phyloP scores from a whole-genome alignment of 768 basidiomycete species.

The Boletus insuetus region DNA sequence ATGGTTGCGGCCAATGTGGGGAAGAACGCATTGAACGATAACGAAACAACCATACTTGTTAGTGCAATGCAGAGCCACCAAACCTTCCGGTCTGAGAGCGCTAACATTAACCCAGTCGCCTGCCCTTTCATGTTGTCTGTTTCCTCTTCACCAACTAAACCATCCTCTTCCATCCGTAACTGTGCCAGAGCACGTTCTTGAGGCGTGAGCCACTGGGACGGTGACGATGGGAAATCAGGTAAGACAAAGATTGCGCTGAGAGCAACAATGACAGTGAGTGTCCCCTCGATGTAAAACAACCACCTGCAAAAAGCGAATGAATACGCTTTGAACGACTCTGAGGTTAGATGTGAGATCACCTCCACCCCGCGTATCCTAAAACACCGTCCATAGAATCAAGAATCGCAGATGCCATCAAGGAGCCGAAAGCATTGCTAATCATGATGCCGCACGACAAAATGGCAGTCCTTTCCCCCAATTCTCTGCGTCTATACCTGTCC shows the following conservation, averaged over 20 bases:
- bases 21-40: slow-evolving; percentile 81
- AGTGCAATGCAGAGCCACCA: slow-evolving; percentile 75
- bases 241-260: slow-evolving; percentile 58
- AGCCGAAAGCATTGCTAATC: slow-evolving; percentile 80
- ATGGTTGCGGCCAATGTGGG: slow-evolving; percentile 74
- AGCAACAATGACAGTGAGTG: slow-evolving; percentile 49
- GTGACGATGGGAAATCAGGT: slow-evolving; percentile 71
- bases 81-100: slow-evolving; percentile 76
- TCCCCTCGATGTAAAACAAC: slow-evolving; percentile 71
- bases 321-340: not conserved
- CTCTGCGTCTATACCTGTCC: slow-evolving; percentile 63
- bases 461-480: slow-evolving; percentile 68
- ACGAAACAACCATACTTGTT: slow-evolving; percentile 51
- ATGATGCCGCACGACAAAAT: slow-evolving; percentile 69
- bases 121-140: slow-evolving; percentile 33
- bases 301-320: slow-evolving; percentile 42
- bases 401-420: slow-evolving; percentile 74
- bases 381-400: slow-evolving; percentile 68
- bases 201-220: slow-evolving; percentile 55
- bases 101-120: slow-evolving; percentile 50
- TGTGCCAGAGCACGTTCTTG: slow-evolving; percentile 56
- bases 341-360: slow-evolving; percentile 37
- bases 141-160: slow-evolving; percentile 48
- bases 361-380: slow-evolving; percentile 70
- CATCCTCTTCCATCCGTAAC: slow-evolving; percentile 64